Conservation (phyloP, 139 green algal genomes). For the Chlorella ohadii region DNA sequence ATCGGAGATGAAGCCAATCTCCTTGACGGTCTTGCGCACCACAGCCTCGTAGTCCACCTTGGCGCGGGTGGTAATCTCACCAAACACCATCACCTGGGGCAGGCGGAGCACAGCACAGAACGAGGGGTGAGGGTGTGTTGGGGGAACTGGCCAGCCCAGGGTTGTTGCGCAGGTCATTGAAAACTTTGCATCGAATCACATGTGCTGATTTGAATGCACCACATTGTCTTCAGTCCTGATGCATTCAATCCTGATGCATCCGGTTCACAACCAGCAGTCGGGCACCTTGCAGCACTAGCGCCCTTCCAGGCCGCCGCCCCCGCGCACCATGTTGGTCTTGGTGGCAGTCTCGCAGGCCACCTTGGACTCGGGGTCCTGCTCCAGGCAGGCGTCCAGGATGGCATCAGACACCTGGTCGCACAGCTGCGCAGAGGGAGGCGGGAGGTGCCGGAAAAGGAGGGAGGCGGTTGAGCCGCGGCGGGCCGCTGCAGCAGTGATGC, state of each 20-base stretch:
- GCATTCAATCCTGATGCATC: too few species aligned
- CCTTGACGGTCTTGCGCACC: conserved; percentile 76
- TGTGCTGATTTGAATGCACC: too few species aligned
- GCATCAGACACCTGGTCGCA: conserved; percentile 94
- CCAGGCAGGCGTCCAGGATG: conserved; percentile 97
- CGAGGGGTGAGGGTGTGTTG: too few species aligned
- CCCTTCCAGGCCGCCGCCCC: too few species aligned
- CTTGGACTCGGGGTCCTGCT: conserved; percentile 95
- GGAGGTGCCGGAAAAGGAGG: background rate
- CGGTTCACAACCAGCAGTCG: too few species aligned
- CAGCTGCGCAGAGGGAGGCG: background rate
- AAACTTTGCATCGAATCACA: too few species aligned
- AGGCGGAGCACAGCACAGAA: too few species aligned
- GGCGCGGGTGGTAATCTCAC: conserved; percentile 99
- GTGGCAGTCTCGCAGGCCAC: conserved; percentile 98
- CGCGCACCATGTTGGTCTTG: conserved; percentile 95
- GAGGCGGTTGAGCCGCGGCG: background rate
- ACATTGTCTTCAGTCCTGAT: too few species aligned
- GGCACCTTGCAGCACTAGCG: too few species aligned
- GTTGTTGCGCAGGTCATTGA: background rate
- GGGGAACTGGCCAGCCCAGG: too few species aligned
- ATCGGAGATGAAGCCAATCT: conserved; percentile 96
- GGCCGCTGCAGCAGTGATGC: background rate
- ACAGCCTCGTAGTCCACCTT: conserved; percentile 99
- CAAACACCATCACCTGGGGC: conserved; percentile 96